Evolutionary conservation across 179 eudicot genomes (phyloP), one percentile per base, ranked within the genome.

Genomic region (Monotropa hypopitys): DNA sequence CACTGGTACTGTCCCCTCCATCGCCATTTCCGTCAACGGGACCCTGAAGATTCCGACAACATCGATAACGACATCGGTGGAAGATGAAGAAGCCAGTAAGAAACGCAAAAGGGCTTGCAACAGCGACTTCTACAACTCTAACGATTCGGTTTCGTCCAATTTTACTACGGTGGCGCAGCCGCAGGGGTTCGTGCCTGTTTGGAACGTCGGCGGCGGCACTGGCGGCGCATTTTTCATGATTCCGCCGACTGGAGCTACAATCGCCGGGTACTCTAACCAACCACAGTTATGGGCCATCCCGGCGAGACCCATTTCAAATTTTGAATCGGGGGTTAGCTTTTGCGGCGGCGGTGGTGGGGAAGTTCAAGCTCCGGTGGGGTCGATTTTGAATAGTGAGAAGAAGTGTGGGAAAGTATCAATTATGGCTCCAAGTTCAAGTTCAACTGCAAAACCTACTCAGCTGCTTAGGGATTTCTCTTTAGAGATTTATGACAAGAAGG

Each of bases 1-100:
- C 0, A 74, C 86, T 7, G 88, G 88, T 0, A 85, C 88, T n/a
- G 83, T 85, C 23, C 88, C 88, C 1, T 79, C 88, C 26, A 84
- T 84, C 15, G 86, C 86, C 1, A 84, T 84, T 35, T 84, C 84
- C 10, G 86, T 84, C 21, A 80, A 75, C 16, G 86, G 86, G 1
- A 84, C 86, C 8, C 79, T 78, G 23, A 84, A 84, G 69, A 84
- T 84, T 1, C 86, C 86, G 0, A 78, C 86, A 13, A 78, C 82
- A 2, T 50, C 83, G 10, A 6, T 80, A 6, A 15, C 61, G 8
- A 47, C 71, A 12, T 12, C 67, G 5, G 38, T 5, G 12, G 20
- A 28, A 12, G 75, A n/a, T n/a, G 65, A 30, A 45, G 50, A 18
- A 5, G 47, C 73, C 33, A 54, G 15, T 10, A 81, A 75, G 53